phyloP scores from a whole-genome alignment of 345 rosid species.

The Clarkia xantiana region DNA sequence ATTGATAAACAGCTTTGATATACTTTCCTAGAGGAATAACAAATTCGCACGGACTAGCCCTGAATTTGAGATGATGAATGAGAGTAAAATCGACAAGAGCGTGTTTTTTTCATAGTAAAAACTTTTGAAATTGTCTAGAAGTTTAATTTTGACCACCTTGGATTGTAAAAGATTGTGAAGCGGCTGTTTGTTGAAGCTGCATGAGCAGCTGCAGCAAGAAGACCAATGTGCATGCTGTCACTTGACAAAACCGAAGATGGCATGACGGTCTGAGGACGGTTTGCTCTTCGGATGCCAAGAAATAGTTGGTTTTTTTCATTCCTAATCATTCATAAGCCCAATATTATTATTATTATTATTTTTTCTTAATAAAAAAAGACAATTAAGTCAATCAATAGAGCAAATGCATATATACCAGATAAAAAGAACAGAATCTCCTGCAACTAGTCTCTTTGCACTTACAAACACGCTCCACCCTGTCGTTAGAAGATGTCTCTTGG shows the following conservation, averaged over 20 bases:
- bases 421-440: slow-evolving; percentile 42
- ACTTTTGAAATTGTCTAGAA: no score
- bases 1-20: slow-evolving; percentile 35
- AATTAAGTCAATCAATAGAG: not conserved
- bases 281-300: slow-evolving; percentile 31
- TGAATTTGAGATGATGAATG: slow-evolving; percentile 15
- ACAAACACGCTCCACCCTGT: slow-evolving; percentile 50
- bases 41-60: slow-evolving; percentile 55
- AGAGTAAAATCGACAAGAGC: no score
- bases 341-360: no score
- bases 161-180: slow-evolving; percentile 33
- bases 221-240: slow-evolving; percentile 43
- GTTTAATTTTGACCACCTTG: slow-evolving; percentile 14
- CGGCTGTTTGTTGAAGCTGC: slow-evolving; percentile 37
- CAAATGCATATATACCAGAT: slow-evolving; percentile 16
- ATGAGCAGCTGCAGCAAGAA: slow-evolving; percentile 43
- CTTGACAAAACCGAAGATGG: slow-evolving; percentile 38
- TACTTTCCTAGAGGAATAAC: slow-evolving; percentile 44
- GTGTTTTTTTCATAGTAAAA: not conserved
- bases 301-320: slow-evolving; percentile 35
- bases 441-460: slow-evolving; percentile 39
- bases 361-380: no score
- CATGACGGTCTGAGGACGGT: slow-evolving; percentile 32
- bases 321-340: slow-evolving; percentile 11
- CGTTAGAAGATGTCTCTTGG: slow-evolving; percentile 42